Conservation (phyloP, 495 filamentous ascomycete species). For the Penicillium lagena region DNA sequence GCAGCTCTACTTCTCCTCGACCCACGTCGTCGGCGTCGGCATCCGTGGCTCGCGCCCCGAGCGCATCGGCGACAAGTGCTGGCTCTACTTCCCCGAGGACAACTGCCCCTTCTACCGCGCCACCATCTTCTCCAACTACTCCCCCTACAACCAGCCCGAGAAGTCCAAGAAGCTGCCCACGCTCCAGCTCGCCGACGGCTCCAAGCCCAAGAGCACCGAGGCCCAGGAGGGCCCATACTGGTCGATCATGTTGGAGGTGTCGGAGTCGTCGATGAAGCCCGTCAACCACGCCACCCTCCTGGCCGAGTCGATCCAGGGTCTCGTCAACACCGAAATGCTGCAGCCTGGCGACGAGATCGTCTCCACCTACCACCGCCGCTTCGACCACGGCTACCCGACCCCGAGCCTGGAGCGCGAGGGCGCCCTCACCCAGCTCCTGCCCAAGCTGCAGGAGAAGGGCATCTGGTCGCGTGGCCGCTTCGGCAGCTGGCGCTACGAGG, state of each 20-base stretch:
- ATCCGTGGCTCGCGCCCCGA: slow-evolving; percentile 89
- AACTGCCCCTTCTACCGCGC: slow-evolving; percentile 99
- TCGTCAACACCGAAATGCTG: slow-evolving; percentile 96
- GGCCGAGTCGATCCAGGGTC: slow-evolving; percentile 86
- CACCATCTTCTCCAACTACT: slow-evolving; percentile 99
- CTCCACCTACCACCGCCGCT: slow-evolving; percentile 96
- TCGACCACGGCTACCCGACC: slow-evolving; percentile 98
- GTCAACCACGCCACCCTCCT: slow-evolving; percentile 79
- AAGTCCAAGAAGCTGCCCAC: slow-evolving; percentile 80
- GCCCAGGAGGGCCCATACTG: slow-evolving; percentile 90
- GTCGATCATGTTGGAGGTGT: slow-evolving; percentile 99
- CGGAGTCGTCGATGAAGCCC: slow-evolving; percentile 92
- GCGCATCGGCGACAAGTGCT: slow-evolving; percentile 99
- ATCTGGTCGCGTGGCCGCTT: slow-evolving; percentile 97
- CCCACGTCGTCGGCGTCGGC: slow-evolving; percentile 95
- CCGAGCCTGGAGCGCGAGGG: slow-evolving; percentile 92
- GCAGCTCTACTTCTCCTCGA: slow-evolving; percentile 92
- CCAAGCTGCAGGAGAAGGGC: slow-evolving; percentile 80
- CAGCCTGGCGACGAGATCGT: slow-evolving; percentile 88
- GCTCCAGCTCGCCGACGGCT: slow-evolving; percentile 76
- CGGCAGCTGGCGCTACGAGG: slow-evolving; percentile 97
- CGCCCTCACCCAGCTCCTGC: slow-evolving; percentile 85
- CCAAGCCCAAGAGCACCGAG: slow-evolving; percentile 60
- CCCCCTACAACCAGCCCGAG: slow-evolving; percentile 92
- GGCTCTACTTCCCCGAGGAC: slow-evolving; percentile 99